Evolutionary conservation across 495 filamentous ascomycete genomes (phyloP).

Genomic region (Penicillium fimorum): DNA sequence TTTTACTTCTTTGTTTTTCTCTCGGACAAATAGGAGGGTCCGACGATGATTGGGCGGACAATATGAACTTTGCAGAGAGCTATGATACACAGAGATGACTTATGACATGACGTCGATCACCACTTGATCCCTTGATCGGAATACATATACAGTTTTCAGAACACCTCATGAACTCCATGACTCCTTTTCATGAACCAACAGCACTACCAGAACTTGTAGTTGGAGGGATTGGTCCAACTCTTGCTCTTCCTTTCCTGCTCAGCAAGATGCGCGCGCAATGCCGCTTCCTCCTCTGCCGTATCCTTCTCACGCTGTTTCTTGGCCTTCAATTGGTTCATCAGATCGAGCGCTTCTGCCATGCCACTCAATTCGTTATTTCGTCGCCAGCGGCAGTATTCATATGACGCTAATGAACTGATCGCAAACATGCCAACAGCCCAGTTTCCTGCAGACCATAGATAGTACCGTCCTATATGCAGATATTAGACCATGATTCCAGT

Average conservation of each 20-base stretch:
- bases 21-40: not conserved
- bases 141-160: conserved; percentile 34
- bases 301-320: conserved; percentile 67
- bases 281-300: conserved; percentile 50
- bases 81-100: conserved; percentile 35
- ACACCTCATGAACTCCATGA: conserved; percentile 37
- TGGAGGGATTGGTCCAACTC: conserved; percentile 51
- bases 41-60: conserved; percentile 8
- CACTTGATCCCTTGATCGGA: conserved; percentile 17
- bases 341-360: conserved; percentile 75
- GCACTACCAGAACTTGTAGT: conserved; percentile 51
- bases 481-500: conserved; percentile 5
- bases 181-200: conserved; percentile 31
- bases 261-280: conserved; percentile 32
- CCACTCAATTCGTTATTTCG: conserved; percentile 70
- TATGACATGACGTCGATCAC: conserved; percentile 24
- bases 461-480: conserved; percentile 36
- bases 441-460: conserved; percentile 62
- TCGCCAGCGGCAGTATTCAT: conserved; percentile 77
- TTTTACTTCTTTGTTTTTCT: conserved; percentile 10
- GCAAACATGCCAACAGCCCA: conserved; percentile 81
- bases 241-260: conserved; percentile 53
- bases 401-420: conserved; percentile 59
- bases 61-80: conserved; percentile 18
- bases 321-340: conserved; percentile 70